phyloP scores from a whole-genome alignment of 75 land plant genomes.

The Azolla pinnata region DNA sequence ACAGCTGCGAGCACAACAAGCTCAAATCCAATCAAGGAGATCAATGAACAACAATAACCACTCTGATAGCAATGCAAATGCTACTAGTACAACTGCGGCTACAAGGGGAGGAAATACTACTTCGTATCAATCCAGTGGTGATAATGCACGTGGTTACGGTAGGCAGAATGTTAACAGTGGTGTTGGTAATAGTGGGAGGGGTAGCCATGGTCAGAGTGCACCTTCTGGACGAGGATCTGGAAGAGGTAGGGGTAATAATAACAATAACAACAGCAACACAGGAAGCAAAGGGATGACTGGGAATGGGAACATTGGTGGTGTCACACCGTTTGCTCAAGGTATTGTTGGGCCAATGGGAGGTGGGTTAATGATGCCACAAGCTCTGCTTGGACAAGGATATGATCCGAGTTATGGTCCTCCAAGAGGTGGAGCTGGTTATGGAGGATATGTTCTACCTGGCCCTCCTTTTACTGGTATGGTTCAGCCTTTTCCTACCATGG shows the following conservation, averaged over 20 bases:
- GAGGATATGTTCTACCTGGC: conserved; percentile 34
- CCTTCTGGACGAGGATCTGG: conserved; percentile 27
- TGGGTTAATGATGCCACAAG: conserved; percentile 57
- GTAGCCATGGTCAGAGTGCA: conserved; percentile 37
- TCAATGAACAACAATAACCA: conserved; percentile 14
- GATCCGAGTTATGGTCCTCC: conserved; percentile 67
- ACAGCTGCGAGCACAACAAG: background rate
- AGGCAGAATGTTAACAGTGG: conserved; percentile 35
- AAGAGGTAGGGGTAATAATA: conserved; percentile 47
- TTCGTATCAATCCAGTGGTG: conserved; percentile 27
- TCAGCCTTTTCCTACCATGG: conserved; percentile 49
- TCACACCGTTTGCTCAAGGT: conserved; percentile 41
- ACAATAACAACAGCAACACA: no score
- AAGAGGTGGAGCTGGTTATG: conserved; percentile 60
- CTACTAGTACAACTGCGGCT: conserved; percentile 1
- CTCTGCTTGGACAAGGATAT: conserved; percentile 72
- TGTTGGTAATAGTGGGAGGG: conserved; percentile 33
- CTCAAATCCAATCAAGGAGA: conserved; percentile 20
- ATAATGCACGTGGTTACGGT: conserved; percentile 19
- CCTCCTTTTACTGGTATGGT: conserved; percentile 52
- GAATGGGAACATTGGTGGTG: conserved; percentile 41
- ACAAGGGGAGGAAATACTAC: background rate
- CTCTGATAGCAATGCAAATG: no score
- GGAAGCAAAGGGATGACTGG: conserved; percentile 29
- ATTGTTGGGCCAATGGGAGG: conserved; percentile 31